Base-by-base conservation (phyloP, 345 rosid genomes). In the Eucalyptus pauciflora region DNA sequence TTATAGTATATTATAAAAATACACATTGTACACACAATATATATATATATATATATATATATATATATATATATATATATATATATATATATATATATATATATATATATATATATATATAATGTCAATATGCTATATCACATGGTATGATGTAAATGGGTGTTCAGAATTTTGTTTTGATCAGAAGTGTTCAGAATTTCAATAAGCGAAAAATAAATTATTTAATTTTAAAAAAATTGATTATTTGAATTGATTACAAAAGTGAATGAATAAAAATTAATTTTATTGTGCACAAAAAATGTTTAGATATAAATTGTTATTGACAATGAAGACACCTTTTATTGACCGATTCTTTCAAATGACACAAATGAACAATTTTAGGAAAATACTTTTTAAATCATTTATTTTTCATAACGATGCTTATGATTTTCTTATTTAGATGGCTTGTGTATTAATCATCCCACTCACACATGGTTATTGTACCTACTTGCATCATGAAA, bases 311-410 rank as follows among this genome's bases (percentile, higher is more conserved):
- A 67, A n/a, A 67, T 67, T 67, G 4, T n/a, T 14, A 31, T 67
- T 7, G 18, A 67, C 17, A 27, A 13, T 27, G 1, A n/a, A 15
- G 8, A n/a, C 7, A 8, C 5, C 0, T 8, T 33, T 69, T 2
- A 4, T 69, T 69, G 33, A 33, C 2, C 1, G 0, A 33, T 10
- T 31, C 10, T 33, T 69, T 33, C 13, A 33, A 69, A 4, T 10
- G 22, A n/a, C 5, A n/a, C 6, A 4, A 0, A 58, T 3, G 0
- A 29, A 29, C 3, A 2, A 5, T 33, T 8, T 69, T 17, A 15
- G 12, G 10, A 69, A 33, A 71, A n/a, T 67, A 1, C 3, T n/a
- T 4, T 67, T 7, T 3, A n/a, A n/a, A n/a, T n/a, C 0, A 5
- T 71, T 71, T 33, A 17, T 71, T 71, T 18, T 17, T 9, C 1